Evolutionary conservation across 768 basidiomycete genomes (phyloP), one percentile per base, ranked within the genome.

Genomic region (Phlebiopsis gigantea): DNA sequence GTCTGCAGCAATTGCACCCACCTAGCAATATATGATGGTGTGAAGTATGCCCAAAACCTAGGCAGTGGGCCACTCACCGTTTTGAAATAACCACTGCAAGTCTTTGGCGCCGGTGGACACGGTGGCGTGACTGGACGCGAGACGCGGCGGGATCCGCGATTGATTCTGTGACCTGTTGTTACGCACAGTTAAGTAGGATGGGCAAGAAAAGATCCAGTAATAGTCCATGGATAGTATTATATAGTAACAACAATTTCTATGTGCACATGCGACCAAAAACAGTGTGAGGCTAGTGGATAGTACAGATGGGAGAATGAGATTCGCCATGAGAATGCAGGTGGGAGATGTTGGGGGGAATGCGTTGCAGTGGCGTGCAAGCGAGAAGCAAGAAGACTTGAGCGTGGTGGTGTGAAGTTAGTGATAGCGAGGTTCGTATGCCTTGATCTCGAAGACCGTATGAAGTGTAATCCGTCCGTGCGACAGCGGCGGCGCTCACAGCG

Each of bases 221-320:
- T 51, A 53, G 55, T 56, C 53, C 51, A n/a, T 47, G 51, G 52
- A 44, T 50, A 56, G 46, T 45, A 61, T 61, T 57, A 61, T 57
- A 46, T 45, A 29, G 47, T 57, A 45, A 61, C 57, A 24, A 50
- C 57, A 24, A 50, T 43, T 42, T 57, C 56, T 57, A 57, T 57
- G 46, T 39, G 50, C 56, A 50, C 51, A 57, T 61, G 53, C 44
- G 42, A 57, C 21, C 19, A 29, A 57, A 14, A 8, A 53, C 44
- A 31, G 45, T 50, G 53, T 22, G 49, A 47, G 42, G 47, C 57
- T 59, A 56, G 58, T 59, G 39, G 55, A 46, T 26, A 48, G 31
- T 54, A 30, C 53, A 59, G 44, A 55, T 30, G 46, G 34, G 57
- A 59, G 39, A 26, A 22, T 29, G 43, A 17, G 57, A 44, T 50